phyloP scores from a whole-genome alignment of 139 green algal genomes.

The Coelastrella sp. region DNA sequence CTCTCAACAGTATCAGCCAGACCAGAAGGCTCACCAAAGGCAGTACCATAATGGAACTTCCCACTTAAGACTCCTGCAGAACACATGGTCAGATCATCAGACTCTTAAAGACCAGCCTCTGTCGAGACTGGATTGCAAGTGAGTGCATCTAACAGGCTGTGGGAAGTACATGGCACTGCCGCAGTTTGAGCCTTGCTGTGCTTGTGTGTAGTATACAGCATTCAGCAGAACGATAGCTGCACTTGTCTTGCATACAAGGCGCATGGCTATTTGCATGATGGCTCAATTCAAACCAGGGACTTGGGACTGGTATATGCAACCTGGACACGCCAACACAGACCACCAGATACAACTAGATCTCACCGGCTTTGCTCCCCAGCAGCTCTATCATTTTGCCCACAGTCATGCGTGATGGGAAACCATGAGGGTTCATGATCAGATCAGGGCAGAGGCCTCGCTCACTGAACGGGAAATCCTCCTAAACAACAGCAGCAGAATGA shows the following conservation, averaged over 20 bases:
- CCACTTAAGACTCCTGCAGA: constrained; percentile 78
- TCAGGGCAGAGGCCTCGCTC: constrained; percentile 93
- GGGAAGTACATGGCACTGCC: too few relatives aligned
- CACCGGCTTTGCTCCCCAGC: constrained; percentile 92
- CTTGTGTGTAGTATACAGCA: not conserved
- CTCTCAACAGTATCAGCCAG: constrained; percentile 83
- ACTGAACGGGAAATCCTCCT: constrained; percentile 96
- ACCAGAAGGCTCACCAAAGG: constrained; percentile 92
- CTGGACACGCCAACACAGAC: too few relatives aligned
- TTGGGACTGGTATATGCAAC: too few relatives aligned
- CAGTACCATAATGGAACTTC: constrained; percentile 90
- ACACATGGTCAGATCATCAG: too few relatives aligned
- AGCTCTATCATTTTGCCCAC: constrained; percentile 96
- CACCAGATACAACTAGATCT: constrained; percentile 23
- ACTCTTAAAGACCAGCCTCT: too few relatives aligned
- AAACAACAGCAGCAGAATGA: constrained; percentile 39
- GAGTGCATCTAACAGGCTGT: too few relatives aligned
- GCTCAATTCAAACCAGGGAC: too few relatives aligned
- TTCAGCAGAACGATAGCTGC: not conserved
- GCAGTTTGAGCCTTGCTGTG: too few relatives aligned
- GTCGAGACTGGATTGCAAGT: too few relatives aligned
- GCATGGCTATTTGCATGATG: too few relatives aligned
- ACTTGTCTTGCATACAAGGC: too few relatives aligned
- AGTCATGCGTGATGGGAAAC: constrained; percentile 99
- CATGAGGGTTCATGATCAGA: constrained; percentile 99